Conservation (phyloP, 306 rosid species). For the Chamaecrista fasciculata region DNA sequence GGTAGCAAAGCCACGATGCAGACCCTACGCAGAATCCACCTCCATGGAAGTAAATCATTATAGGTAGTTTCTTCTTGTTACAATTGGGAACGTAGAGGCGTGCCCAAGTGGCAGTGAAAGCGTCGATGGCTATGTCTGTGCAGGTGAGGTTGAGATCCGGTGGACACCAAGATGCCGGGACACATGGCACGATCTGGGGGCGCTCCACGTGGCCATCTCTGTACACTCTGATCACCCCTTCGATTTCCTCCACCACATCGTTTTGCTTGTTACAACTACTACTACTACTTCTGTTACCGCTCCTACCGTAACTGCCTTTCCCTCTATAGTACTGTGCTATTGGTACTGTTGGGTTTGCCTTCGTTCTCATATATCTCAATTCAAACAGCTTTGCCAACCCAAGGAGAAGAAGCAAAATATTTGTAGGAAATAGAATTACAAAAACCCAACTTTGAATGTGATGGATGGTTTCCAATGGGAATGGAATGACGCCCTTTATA, state of each 20-base stretch:
- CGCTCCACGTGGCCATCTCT: slow-evolving; percentile 69
- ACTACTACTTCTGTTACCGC: too few species aligned
- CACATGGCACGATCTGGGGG: slow-evolving; percentile 58
- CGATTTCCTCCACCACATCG: slow-evolving; percentile 56
- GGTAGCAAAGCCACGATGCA: slow-evolving; percentile 86
- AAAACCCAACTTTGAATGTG: background rate
- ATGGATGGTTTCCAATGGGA: too few species aligned
- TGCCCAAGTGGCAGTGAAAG: slow-evolving; percentile 53
- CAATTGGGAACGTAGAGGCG: slow-evolving; percentile 81
- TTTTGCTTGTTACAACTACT: too few species aligned
- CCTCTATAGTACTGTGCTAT: slow-evolving; percentile 26
- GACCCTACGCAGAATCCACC: slow-evolving; percentile 94
- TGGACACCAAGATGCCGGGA: slow-evolving; percentile 34
- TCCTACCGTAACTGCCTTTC: slow-evolving; percentile 18
- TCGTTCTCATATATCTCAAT: background rate
- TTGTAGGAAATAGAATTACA: background rate
- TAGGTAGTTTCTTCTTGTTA: slow-evolving; percentile 58
- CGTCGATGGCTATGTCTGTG: slow-evolving; percentile 59
- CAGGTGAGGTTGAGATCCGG: slow-evolving; percentile 52
- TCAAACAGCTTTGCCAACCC: too few species aligned
- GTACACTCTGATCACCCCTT: slow-evolving; percentile 72
- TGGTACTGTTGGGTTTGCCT: slow-evolving; percentile 24
- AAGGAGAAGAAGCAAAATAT: background rate
- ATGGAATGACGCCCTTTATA: too few species aligned
- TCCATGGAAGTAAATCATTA: slow-evolving; percentile 79